Evolutionary conservation across 495 filamentous ascomycete genomes (phyloP).

Genomic region (Baudoinia panamericana): DNA sequence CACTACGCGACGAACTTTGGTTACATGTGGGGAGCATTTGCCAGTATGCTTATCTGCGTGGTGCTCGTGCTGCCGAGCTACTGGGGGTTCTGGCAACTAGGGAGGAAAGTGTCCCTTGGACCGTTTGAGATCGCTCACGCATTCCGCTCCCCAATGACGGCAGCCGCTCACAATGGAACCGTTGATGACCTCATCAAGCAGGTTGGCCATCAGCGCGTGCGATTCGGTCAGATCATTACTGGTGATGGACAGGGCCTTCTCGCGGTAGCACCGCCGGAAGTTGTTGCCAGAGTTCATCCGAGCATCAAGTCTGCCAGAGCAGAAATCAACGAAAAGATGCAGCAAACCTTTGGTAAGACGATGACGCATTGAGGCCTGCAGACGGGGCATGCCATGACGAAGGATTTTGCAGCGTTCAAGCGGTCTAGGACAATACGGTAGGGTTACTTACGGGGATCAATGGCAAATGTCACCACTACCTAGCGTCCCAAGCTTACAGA

Average conservation of each 20-base stretch:
- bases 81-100: conserved; percentile 4
- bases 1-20: background rate
- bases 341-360: no score
- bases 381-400: background rate
- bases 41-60: background rate
- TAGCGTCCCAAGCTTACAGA: no score
- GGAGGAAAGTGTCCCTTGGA: background rate
- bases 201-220: background rate
- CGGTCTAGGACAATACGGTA: background rate
- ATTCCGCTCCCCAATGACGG: background rate
- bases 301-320: no score
- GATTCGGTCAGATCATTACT: conserved; percentile 1
- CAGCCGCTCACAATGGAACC: background rate
- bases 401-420: background rate
- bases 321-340: no score
- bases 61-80: background rate
- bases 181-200: background rate
- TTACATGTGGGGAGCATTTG: background rate
- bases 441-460: background rate
- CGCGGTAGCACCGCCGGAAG: background rate
- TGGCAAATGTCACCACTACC: background rate
- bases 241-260: background rate
- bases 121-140: conserved; percentile 2
- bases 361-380: no score
- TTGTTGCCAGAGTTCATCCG: background rate